A percentile compares a stretch with the other conserved stretches of the same genome.
These are phyloP conservation scores for Inga laurina DNA, from an alignment of 306 rosid genomes.

Conservation along the genomic window DNA sequence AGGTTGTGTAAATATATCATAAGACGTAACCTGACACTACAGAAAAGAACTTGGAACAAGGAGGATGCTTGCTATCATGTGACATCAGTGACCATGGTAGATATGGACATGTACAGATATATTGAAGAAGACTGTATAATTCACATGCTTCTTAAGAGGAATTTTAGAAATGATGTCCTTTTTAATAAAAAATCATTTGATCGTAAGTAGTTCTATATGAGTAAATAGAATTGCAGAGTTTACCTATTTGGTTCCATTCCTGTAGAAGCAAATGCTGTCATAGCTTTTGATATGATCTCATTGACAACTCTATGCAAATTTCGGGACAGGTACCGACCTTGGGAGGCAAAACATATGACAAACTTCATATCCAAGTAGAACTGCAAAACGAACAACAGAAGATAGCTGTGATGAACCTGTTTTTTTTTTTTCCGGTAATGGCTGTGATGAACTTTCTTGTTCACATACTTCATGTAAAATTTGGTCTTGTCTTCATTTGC, in stretches of 20 bases:
- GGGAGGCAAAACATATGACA: constrained; percentile 90
- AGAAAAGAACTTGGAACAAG: not conserved
- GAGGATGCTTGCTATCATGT: not conserved
- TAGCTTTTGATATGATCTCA: constrained; percentile 92
- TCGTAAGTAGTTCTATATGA: not conserved
- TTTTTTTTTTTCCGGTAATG: not conserved
- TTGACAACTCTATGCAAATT: constrained; percentile 78
- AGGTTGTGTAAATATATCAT: not conserved
- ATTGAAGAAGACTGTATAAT: not conserved
- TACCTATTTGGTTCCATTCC: constrained; percentile 95
- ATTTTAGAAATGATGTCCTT: not conserved
- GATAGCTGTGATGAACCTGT: not conserved
- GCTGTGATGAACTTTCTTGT: not conserved
- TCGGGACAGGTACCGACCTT: constrained; percentile 87
- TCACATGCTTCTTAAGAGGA: not conserved
- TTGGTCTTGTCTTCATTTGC: not conserved
- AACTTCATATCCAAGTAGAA: constrained; percentile 98
- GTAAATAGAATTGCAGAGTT: constrained; percentile 13
- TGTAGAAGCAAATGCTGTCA: constrained; percentile 83
- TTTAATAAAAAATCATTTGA: not conserved
- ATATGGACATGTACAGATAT: not conserved
- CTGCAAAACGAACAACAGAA: constrained; percentile 56
- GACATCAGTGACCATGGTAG: not conserved
- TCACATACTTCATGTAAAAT: constrained; percentile 13
- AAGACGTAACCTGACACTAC: not conserved